Evolutionary conservation across 2,329 filamentous ascomycete species (phyloP).

Genomic region (Allantophomopsis cytisporea): DNA sequence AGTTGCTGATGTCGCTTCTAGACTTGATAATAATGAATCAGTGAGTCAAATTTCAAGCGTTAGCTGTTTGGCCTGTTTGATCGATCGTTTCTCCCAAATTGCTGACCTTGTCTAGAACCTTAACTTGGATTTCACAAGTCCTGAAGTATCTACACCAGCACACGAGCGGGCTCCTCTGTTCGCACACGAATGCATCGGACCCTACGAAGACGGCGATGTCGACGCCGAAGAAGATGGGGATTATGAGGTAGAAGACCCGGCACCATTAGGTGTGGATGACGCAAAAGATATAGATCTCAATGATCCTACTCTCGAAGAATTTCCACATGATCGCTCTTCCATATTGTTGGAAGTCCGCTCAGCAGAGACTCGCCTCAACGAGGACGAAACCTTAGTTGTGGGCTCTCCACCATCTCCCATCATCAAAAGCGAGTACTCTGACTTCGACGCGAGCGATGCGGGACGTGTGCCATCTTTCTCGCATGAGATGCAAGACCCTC

Average conservation of each 20-base stretch:
- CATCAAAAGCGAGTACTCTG: constrained; percentile 4
- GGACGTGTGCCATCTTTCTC: too few relatives aligned
- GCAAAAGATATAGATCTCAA: constrained; percentile 9
- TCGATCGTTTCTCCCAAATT: background rate
- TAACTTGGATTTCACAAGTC: constrained; percentile 1
- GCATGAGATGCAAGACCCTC: constrained; percentile 1
- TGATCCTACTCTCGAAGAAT: constrained; percentile 14
- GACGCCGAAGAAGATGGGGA: constrained; percentile 1
- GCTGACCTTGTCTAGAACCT: background rate
- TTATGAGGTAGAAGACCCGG: constrained; percentile 2
- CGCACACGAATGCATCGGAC: constrained; percentile 11
- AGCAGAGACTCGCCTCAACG: constrained; percentile 10
- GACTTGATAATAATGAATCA: constrained; percentile 20
- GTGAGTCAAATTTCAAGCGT: constrained; percentile 5
- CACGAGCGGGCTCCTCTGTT: constrained; percentile 16
- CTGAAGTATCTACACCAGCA: constrained; percentile 9
- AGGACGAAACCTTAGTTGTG: constrained; percentile 9
- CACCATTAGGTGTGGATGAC: background rate
- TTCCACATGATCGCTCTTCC: constrained; percentile 12
- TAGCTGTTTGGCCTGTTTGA: too few relatives aligned
- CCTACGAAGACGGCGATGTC: constrained; percentile 1
- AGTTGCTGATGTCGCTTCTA: constrained; percentile 26
- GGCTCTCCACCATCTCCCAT: constrained; percentile 9
- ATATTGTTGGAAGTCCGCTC: constrained; percentile 11
- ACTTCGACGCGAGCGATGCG: too few relatives aligned